A percentile compares a stretch with the other conserved stretches of the same genome.
Conservation (phyloP, 257 asterid genomes). For the Fraxinus excelsior region DNA sequence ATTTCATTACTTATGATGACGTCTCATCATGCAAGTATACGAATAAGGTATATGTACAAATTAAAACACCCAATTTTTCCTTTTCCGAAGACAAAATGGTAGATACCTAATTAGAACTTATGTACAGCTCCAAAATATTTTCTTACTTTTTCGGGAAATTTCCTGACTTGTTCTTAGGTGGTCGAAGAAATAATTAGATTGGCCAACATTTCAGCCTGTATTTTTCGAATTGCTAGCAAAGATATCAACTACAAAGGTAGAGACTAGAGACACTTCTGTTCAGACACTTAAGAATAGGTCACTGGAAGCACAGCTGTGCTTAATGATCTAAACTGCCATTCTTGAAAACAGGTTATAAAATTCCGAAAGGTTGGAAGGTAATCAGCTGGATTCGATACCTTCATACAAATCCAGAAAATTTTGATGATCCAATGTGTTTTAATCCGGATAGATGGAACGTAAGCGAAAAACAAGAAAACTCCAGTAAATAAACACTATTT, state of each 20-base stretch:
- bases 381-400: constrained; percentile 55
- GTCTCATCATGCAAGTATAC: constrained; percentile 44
- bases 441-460: constrained; percentile 72
- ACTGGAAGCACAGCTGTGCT: neutral
- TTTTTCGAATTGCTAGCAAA: constrained; percentile 44
- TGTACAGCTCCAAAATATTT: neutral
- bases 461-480: constrained; percentile 18
- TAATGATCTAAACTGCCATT: neutral
- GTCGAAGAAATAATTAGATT: constrained; percentile 60
- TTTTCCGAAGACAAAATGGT: neutral
- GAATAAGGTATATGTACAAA: constrained; percentile 33
- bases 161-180: constrained; percentile 36
- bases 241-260: constrained; percentile 56
- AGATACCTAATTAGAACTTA: too few species aligned
- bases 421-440: constrained; percentile 56
- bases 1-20: constrained; percentile 46
- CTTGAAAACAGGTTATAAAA: constrained; percentile 45
- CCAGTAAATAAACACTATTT: neutral
- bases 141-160: neutral
- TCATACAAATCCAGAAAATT: constrained; percentile 53
- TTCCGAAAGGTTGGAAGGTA: constrained; percentile 68
- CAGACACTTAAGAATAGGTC: too few species aligned
- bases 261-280: constrained; percentile 3
- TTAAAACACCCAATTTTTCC: neutral
- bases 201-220: constrained; percentile 47